Evolutionary conservation across 2,329 filamentous ascomycete genomes (phyloP).

Genomic region (Colletotrichum sp.): DNA sequence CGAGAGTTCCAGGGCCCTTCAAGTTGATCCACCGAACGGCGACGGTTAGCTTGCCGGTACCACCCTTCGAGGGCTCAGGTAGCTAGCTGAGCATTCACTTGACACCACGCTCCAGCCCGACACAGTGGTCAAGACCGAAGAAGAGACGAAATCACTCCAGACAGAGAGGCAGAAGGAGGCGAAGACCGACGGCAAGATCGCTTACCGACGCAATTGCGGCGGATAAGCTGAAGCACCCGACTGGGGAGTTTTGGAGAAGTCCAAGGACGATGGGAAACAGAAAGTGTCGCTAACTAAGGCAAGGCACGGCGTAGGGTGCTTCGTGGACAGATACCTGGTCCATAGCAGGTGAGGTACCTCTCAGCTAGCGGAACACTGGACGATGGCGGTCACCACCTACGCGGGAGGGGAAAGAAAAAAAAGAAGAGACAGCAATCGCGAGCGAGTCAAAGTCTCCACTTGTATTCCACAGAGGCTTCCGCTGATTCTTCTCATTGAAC

Average conservation of each 20-base stretch:
- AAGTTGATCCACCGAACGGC: slow-evolving; percentile 20
- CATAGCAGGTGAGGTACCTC: neutral
- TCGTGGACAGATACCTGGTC: neutral
- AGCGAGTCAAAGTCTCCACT: slow-evolving; percentile 17
- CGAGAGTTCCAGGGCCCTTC: neutral
- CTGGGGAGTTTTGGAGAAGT: neutral
- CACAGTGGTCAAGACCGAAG: slow-evolving; percentile 20
- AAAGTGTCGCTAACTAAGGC: slow-evolving; percentile 15
- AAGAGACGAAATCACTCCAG: slow-evolving; percentile 16
- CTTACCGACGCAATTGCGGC: slow-evolving; percentile 2
- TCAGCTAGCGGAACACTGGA: neutral
- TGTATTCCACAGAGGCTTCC: neutral
- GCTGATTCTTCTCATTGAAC: neutral
- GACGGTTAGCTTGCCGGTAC: slow-evolving; percentile 19
- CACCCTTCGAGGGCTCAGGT: slow-evolving; percentile 14
- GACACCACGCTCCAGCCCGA: slow-evolving; percentile 12
- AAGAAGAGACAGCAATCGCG: neutral
- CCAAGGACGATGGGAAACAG: neutral
- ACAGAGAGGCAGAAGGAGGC: neutral
- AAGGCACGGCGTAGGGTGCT: slow-evolving; percentile 6
- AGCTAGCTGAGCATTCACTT: slow-evolving; percentile 4
- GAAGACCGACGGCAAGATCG: slow-evolving; percentile 13
- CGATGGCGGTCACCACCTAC: neutral
- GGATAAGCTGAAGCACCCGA: neutral
- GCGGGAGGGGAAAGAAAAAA: neutral